Base-by-base conservation (phyloP, 2,329 filamentous ascomycete species). In the Aspergillus jensenii region DNA sequence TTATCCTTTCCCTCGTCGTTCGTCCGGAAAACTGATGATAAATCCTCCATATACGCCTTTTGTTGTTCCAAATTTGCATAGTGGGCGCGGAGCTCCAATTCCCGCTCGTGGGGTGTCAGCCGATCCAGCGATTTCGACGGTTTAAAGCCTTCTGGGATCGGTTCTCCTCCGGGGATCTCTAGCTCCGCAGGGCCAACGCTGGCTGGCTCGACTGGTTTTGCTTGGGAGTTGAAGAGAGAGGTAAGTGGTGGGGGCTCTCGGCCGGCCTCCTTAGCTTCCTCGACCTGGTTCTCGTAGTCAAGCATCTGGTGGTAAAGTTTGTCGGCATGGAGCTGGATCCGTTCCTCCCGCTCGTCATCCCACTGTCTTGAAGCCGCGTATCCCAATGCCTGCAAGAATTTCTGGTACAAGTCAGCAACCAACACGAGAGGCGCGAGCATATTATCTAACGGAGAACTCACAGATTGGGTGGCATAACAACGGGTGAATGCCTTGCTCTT, bases 311-410 rank as follows among this genome's bases (percentile, higher is more conserved):
- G 90, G 75, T 92, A 99, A 41, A 99, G 82, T 62, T 85, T 86
- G 78, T 99, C 95, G 59, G 93, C 93, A 74, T 97, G 93, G 88
- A 98, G 91, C 76, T 98, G 95, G 61, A 99, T 91, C 65, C 89
- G 85, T 73, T 97, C 93, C 67, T 96, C 90, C 52, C 90, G 83
- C 31, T 87, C 82, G 0, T 82, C 78, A 8, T 87, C 79, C 21
- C 87, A 84, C 45, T 89, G 84, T 61, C 85, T 79, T 25, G 85
- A 85, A 7, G 86, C 84, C 35, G 96, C 83, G 72, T 97, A 98
- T 4, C 95, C 95, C 17, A 99, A 78, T 1, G 93, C 92, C 75
- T 93, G 92, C 27, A 99, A 79, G 66, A 99, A 93, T 74, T 93
- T 89, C 84, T 92, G 17, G 61, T 40, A 21, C 2, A 33, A 27